A percentile compares a stretch with the other conserved stretches of the same genome.
phyloP scores from a whole-genome alignment of 164 flowering plant species.

The Annona cherimola region DNA sequence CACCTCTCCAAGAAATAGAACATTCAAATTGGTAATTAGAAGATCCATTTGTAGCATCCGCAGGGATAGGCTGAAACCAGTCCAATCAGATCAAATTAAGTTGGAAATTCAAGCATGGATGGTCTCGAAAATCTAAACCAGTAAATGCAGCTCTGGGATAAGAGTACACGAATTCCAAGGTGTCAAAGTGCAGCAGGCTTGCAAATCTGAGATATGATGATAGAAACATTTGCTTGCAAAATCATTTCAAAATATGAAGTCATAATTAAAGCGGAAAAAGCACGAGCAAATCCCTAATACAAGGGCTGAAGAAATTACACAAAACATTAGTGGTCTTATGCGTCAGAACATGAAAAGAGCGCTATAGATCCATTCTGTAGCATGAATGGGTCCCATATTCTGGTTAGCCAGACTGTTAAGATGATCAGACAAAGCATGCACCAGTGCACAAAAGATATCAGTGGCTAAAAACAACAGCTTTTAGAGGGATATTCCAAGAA shows the following conservation, averaged over 20 bases:
- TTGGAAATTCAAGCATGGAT: neutral
- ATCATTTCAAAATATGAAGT: neutral
- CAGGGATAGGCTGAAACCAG: slow-evolving; percentile 13
- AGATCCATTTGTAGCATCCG: slow-evolving; percentile 30
- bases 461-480: neutral
- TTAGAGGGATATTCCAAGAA: neutral
- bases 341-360: neutral
- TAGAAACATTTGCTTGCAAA: neutral
- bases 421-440: neutral
- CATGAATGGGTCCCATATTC: neutral
- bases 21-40: slow-evolving; percentile 22
- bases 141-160: neutral
- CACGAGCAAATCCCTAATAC: neutral
- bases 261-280: neutral
- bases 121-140: neutral
- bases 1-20: slow-evolving; percentile 88
- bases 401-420: neutral
- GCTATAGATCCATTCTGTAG: neutral
- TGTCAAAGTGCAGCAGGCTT: neutral
- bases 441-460: neutral
- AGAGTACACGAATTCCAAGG: neutral
- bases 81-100: slow-evolving; percentile 1
- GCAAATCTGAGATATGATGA: neutral
- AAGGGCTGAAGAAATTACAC: neutral
- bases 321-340: neutral